Evolutionary conservation across 129 eudicot species (phyloP), one percentile per base, ranked within the genome.

Genomic region (Apium graveolens): DNA sequence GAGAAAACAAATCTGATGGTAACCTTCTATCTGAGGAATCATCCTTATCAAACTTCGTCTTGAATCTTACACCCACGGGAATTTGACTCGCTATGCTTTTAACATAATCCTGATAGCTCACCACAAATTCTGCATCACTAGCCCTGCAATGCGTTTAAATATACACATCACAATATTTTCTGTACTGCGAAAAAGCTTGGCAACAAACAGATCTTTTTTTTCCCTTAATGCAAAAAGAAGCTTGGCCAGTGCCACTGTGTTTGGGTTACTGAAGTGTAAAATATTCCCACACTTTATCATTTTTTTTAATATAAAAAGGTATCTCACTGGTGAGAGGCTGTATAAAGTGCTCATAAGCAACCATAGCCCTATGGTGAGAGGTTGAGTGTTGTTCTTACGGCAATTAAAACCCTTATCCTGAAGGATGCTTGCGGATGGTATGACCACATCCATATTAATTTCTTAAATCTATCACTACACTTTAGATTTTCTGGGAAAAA

Each of bases 1-100:
- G 38, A 77, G 42, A 26, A n/a, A 24, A 65, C 65, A 31, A 11
- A 27, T 66, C 18, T 27, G 34, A 31, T 21, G 51, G 42, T 72
- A 44, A 93, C 98, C 98, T 91, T 87, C 92, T 87, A 81, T 90
- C 93, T 14, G 98, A 90, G 79, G 92, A 87, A 75, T 90, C 98
- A 80, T 93, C 98, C 83, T 88, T 83, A 81, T 88, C 86, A 66
- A 90, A 90, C 76, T 81, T 86, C 89, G 85, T 90, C 76, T 86
- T 90, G 81, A 93, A 93, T 79, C 98, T 88, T 42, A 88, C 87
- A 74, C 98, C 98, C 21, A 82, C 74, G 27, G 93, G 82, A 70
- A 84, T 83, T 78, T 76, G 86, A 49, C 75, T 84, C 9, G 73
- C 79, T 51, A 89, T 79, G 79, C 89, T 82, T 53, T 85, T 89